Base-by-base conservation (phyloP, 2,329 filamentous ascomycete genomes). In the Lasiodiplodia gonubiensis region DNA sequence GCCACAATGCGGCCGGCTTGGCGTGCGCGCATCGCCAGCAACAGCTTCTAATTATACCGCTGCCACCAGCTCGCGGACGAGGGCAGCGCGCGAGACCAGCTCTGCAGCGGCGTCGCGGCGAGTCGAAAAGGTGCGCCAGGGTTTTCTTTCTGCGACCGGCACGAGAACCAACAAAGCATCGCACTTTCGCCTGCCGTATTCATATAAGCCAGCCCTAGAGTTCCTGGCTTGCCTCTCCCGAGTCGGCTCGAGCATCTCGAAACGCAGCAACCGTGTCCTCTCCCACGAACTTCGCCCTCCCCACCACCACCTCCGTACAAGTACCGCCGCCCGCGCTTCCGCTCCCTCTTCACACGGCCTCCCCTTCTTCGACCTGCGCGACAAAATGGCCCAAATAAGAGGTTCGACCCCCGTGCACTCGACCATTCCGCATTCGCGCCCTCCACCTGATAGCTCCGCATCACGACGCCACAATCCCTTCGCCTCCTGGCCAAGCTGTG, bases 391-490 rank as follows among this genome's bases (percentile, higher is more conserved):
- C 52, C 65, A 49, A 42, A 66, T 66, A 54, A 66, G 49, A 57
- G 64, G 48, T 48, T 49, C 57, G 35, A 21, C 30, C 27, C n/a
- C 54, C 35, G 7, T 21, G 11, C 54, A 16, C 49, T 39, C 64
- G 46, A 23, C 52, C 42, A 30, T n/a, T n/a, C 64, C 51, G 61
- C 61, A 61, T n/a, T 37, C 51, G 57, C 55, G 59, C 66, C 46
- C 61, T 63, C 55, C 46, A 14, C 61, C 37, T 53, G 18, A 42
- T 54, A n/a, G 25, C 52, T 30, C 25, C 30, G 48, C 39, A 42
- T 12, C 52, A 53, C 18, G 21, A 54, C 61, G 39, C 59, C 39
- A 21, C 68, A 67, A 67, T 71, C 74, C 77, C 57, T 25, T 42
- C 46, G 39, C 57, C n/a, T 48, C 57, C 12, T 49, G 37, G 23